These are phyloP conservation scores for Tricholoma saponaceum DNA, from an alignment of 768 basidiomycete genomes.

Conservation along the genomic window DNA sequence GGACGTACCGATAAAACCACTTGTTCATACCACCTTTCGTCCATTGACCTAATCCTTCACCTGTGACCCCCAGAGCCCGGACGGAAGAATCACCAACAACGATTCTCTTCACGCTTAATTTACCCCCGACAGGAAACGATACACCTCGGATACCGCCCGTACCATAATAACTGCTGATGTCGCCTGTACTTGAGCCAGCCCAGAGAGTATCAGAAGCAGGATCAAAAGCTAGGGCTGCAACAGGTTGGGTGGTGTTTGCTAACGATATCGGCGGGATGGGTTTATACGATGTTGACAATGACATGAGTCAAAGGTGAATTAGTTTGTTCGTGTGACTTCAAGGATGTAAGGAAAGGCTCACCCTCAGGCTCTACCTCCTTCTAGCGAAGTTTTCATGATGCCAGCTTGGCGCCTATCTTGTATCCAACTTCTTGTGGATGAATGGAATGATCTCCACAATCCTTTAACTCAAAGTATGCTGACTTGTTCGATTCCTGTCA, in stretches of 20 bases:
- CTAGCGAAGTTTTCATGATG: background rate
- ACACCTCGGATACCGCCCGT: conserved; percentile 63
- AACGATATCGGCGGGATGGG: conserved; percentile 29
- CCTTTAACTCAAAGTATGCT: background rate
- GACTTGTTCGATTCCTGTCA: background rate
- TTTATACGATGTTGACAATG: conserved; percentile 18
- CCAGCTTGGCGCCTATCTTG: background rate
- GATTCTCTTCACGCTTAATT: conserved; percentile 69
- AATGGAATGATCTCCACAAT: background rate
- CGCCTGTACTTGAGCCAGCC: conserved; percentile 74
- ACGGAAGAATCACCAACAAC: conserved; percentile 77
- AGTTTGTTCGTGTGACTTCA: background rate
- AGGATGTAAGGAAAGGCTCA: too few relatives aligned
- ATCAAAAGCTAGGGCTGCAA: conserved; percentile 84
- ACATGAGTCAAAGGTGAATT: background rate
- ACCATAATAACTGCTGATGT: conserved; percentile 65
- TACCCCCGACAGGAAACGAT: conserved; percentile 67
- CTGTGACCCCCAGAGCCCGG: conserved; percentile 54
- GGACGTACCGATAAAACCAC: conserved; percentile 71
- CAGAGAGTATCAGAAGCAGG: conserved; percentile 88
- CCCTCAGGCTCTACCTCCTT: too few relatives aligned
- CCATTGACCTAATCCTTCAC: conserved; percentile 74
- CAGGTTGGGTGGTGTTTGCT: conserved; percentile 41
- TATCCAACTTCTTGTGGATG: background rate
- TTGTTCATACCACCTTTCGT: conserved; percentile 81